These are phyloP conservation scores for Lablab purpureus DNA, from an alignment of 306 rosid species.

Conservation along the genomic window DNA sequence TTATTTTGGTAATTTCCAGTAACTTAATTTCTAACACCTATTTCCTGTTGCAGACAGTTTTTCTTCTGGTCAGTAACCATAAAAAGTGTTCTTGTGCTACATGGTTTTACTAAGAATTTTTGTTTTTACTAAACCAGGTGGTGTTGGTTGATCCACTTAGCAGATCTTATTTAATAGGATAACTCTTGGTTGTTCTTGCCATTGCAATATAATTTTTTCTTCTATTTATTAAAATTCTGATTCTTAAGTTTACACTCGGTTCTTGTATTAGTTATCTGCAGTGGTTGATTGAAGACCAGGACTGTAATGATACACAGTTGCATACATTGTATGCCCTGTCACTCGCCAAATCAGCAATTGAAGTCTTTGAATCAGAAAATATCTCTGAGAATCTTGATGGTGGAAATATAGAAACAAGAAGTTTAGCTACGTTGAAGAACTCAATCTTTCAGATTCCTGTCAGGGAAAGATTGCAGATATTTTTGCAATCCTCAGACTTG, in stretches of 20 bases:
- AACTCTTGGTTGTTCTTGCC: constrained; percentile 18
- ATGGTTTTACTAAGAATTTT: neutral
- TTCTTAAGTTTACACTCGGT: constrained; percentile 15
- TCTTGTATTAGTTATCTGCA: constrained; percentile 80
- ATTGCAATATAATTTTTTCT: constrained; percentile 16
- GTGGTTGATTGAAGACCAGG: constrained; percentile 97
- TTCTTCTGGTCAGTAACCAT: neutral
- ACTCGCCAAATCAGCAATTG: constrained; percentile 86
- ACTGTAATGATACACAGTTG: constrained; percentile 72
- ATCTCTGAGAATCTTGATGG: constrained; percentile 52
- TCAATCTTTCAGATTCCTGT: constrained; percentile 76
- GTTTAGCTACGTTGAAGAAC: constrained; percentile 44
- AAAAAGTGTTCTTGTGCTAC: neutral
- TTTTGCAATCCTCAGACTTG: constrained; percentile 89
- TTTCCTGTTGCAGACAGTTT: neutral
- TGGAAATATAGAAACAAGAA: constrained; percentile 52
- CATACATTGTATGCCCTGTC: constrained; percentile 95
- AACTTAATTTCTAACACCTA: neutral
- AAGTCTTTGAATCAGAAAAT: constrained; percentile 64
- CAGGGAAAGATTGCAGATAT: constrained; percentile 85
- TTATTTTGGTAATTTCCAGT: neutral
- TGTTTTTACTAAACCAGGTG: constrained; percentile 28
- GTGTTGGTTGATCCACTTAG: neutral
- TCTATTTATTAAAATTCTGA: constrained; percentile 25
- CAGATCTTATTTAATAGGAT: neutral